Evolutionary conservation across 1,284 basidiomycete species (phyloP), one percentile per base, ranked within the genome.

Genomic region (Phlebopus sp.): DNA sequence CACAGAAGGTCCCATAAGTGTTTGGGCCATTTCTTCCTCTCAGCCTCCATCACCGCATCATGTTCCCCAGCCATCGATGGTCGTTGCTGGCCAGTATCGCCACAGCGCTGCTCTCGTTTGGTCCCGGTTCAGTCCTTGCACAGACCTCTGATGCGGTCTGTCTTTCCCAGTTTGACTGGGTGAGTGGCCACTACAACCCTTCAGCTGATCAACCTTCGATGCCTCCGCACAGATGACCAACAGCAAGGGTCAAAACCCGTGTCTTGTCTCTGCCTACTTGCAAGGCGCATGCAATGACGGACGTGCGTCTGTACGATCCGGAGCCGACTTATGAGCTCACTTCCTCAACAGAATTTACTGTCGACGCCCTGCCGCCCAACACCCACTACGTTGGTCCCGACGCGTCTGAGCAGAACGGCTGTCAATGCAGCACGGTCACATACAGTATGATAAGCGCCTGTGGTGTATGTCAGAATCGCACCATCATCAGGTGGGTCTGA

Each of bases 361-460:
- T 67, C 0, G 2, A 17, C 11, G 6, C 55, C 32, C 57, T 70
- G 18, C 48, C 49, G 6, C 0, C 1, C 0, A 13, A 9, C 31
- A 34, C 32, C 13, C 41, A 57, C 18, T 69, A 68, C n/a, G 43
- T 21, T 8, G 58, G 62, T 8, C 68, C 66, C 19, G 42, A 37
- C 11, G 51, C 15, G 29, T 10, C 19, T 32, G 4, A 55, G 34
- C 36, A 42, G 39, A 57, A 62, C 25, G 1, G 11, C 4, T 72
- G 70, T 43, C 49, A 56, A 32, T 72, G 71, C 42, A 70, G 57
- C 34, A 55, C 62, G 4, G 55, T 72, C 37, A 55, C 59, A 1
- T 71, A 71, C 44, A 59, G 52, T 6, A n/a, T 59, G 29, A 32
- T 69, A 10, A 64, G 60, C 32, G 70, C 69, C 5, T 71, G 69